A percentile compares a stretch with the other conserved stretches of the same genome.
Conservation (phyloP, 306 rosid species). For the Acmispon strigosus region DNA sequence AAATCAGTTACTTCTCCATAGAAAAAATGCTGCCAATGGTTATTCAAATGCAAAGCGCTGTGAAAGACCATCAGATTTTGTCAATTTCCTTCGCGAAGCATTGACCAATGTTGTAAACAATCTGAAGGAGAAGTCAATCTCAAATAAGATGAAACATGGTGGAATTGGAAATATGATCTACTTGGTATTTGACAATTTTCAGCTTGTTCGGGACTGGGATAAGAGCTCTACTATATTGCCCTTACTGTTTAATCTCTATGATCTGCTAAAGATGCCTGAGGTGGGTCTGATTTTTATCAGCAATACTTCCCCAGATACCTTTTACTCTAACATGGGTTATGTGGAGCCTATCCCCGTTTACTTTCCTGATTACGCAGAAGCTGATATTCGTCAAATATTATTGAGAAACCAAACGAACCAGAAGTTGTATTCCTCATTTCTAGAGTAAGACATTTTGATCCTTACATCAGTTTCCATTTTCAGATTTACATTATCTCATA, state of each 20-base stretch:
- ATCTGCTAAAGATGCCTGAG: slow-evolving; percentile 65
- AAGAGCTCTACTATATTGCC: slow-evolving; percentile 67
- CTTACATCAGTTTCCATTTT: background rate
- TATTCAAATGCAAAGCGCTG: slow-evolving; percentile 70
- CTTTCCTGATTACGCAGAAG: slow-evolving; percentile 77
- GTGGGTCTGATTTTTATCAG: slow-evolving; percentile 82
- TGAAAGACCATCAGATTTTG: slow-evolving; percentile 78
- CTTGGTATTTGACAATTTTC: slow-evolving; percentile 77
- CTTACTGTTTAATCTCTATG: slow-evolving; percentile 69
- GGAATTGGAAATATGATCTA: slow-evolving; percentile 70
- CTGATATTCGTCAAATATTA: slow-evolving; percentile 56
- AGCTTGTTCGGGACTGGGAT: slow-evolving; percentile 84
- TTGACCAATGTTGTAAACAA: slow-evolving; percentile 42
- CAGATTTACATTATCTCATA: slow-evolving; percentile 6
- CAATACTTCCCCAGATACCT: slow-evolving; percentile 77
- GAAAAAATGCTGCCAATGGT: slow-evolving; percentile 54
- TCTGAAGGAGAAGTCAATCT: slow-evolving; percentile 35
- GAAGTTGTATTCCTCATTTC: slow-evolving; percentile 73
- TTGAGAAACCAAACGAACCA: slow-evolving; percentile 51
- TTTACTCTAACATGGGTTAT: slow-evolving; percentile 71
- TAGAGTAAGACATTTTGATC: slow-evolving; percentile 45
- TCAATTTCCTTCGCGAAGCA: slow-evolving; percentile 71
- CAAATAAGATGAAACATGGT: slow-evolving; percentile 30
- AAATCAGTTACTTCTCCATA: slow-evolving; percentile 69
- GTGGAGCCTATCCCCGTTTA: slow-evolving; percentile 63